Base-by-base conservation (phyloP, 2,329 filamentous ascomycete species). In the Phialocephala sp. region DNA sequence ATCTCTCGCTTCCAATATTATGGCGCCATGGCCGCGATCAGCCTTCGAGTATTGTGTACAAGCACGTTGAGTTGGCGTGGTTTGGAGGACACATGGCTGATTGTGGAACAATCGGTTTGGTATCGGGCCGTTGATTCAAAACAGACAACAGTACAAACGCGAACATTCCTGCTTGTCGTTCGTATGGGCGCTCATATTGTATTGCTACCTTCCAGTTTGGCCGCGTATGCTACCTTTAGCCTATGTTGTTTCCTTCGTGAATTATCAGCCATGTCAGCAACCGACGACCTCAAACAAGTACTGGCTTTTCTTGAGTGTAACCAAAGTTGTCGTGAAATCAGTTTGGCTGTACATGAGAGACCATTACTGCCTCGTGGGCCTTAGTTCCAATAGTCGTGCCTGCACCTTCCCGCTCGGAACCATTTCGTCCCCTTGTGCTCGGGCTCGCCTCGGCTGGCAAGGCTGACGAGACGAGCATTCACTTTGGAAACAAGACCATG, bases 221-320 rank as follows among this genome's bases (percentile, higher is more conserved):
- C 14, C 24, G 50, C 32, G 12, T 32, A 18, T 54, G 50, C 11
- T 54, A 22, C 32, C 24, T 54, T 54, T 27, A 35, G 50, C 24
- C 24, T 54, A n/a, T 54, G 11, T 14, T 18, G 22, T 18, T 11
- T 50, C 11, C 11, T 54, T 6, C 27, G 27, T 32, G 14, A 18
- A n/a, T 12, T 54, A 54, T 27, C 12, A 54, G 50, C 50, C 50
- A 54, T 14, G 50, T 54, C 50, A 54, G 50, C 50, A 54, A 54
- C 24, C 24, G 24, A 11, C 11, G 14, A 54, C 24, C 6, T 35
- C 11, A 27, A 35, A 32, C 15, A 24, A 50, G n/a, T 12, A 32
- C 14, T 15, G 50, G 50, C 15, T 9, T n/a, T 5, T 32, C 22
- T 24, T 32, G 24, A 27, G 1, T 18, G 24, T 18, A 22, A 24